phyloP scores from a whole-genome alignment of 495 filamentous ascomycete genomes.

The Podospora sp. region DNA sequence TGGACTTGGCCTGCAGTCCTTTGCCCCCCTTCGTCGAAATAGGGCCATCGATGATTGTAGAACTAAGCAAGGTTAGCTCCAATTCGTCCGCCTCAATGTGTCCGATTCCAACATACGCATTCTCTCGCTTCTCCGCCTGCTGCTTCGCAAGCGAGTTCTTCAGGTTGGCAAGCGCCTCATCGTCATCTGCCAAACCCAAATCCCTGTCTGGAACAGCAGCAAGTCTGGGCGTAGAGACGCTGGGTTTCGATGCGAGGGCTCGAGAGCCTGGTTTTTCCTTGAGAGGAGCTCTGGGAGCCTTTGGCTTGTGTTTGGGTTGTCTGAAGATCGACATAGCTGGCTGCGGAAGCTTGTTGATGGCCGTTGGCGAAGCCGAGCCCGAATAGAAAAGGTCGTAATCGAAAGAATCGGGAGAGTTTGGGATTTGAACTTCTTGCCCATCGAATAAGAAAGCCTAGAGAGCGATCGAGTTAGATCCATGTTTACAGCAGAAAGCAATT shows the following conservation, averaged over 20 bases:
- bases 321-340: slow-evolving; percentile 49
- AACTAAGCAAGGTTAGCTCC: slow-evolving; percentile 35
- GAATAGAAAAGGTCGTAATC: slow-evolving; percentile 50
- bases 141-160: slow-evolving; percentile 42
- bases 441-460: slow-evolving; percentile 45
- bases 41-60: slow-evolving; percentile 37
- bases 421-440: slow-evolving; percentile 40
- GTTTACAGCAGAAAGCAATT: not conserved
- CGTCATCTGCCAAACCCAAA: slow-evolving; percentile 18
- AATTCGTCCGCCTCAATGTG: slow-evolving; percentile 21
- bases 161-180: slow-evolving; percentile 42
- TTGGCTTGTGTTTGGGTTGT: slow-evolving; percentile 48
- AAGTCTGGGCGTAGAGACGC: slow-evolving; percentile 12
- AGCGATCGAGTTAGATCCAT: slow-evolving; percentile 21
- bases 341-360: slow-evolving; percentile 41
- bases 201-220: slow-evolving; percentile 20
- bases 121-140: slow-evolving; percentile 50
- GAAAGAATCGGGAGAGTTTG: slow-evolving; percentile 36
- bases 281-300: slow-evolving; percentile 24
- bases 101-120: slow-evolving; percentile 57
- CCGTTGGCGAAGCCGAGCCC: slow-evolving; percentile 33
- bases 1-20: slow-evolving; percentile 34
- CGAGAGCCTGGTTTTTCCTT: slow-evolving; percentile 2
- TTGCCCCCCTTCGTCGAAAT: slow-evolving; percentile 34
- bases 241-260: slow-evolving; percentile 7